Percentiles rank a stretch among this genome's conserved stretches.
Conservation (phyloP, 148 eudicot genomes). For the Camellia granthamiana region DNA sequence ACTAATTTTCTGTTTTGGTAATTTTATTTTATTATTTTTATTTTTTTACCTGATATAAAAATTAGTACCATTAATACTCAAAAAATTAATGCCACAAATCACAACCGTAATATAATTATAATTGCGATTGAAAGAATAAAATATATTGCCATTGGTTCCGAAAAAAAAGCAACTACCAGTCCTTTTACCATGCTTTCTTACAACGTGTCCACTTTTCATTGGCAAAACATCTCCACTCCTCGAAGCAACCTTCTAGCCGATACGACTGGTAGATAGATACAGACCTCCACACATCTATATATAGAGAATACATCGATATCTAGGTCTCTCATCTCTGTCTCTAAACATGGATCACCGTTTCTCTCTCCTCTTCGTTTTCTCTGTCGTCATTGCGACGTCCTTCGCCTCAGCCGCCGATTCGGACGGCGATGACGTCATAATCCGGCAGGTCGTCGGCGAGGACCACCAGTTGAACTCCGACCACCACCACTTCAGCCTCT, state of each 20-base stretch:
- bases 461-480: conserved; percentile 19
- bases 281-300: background rate
- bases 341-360: conserved; percentile 26
- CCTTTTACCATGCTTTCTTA: background rate
- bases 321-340: background rate
- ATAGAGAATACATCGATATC: background rate
- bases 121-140: too few relatives aligned
- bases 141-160: too few relatives aligned
- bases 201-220: conserved; percentile 12
- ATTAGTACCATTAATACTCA: too few relatives aligned
- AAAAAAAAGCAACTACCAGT: conserved; percentile 9
- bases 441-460: conserved; percentile 41
- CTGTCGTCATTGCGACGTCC: conserved; percentile 29
- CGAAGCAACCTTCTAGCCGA: background rate
- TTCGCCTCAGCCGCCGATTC: conserved; percentile 11
- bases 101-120: too few relatives aligned
- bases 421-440: conserved; percentile 26
- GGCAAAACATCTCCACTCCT: background rate
- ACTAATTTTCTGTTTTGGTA: too few relatives aligned
- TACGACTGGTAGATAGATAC: conserved; percentile 11
- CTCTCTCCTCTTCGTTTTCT: conserved; percentile 36
- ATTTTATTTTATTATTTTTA: too few relatives aligned
- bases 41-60: too few relatives aligned
- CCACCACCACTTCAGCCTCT: conserved; percentile 60
- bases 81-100: too few relatives aligned